These are phyloP conservation scores for Nakazawaea pomicola DNA, from an alignment of 805 yeast species.

Conservation along the genomic window DNA sequence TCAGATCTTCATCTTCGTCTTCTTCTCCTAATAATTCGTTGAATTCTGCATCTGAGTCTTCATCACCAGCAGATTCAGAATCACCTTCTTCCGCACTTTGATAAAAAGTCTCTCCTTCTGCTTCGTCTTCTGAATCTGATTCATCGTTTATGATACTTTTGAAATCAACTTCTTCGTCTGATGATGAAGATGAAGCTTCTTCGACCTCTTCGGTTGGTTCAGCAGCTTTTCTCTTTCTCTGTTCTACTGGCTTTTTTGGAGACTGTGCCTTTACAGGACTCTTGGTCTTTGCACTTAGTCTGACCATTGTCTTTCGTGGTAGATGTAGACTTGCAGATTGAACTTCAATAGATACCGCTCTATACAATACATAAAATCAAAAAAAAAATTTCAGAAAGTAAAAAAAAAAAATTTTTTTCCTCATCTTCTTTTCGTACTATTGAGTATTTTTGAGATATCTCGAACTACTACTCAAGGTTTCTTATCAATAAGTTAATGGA, in stretches of 20 bases:
- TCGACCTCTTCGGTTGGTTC: conserved; percentile 2
- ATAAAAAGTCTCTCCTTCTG: conserved; percentile 14
- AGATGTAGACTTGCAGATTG: too few species aligned
- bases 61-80: conserved; percentile 30
- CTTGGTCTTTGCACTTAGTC: background rate
- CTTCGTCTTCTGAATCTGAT: conserved; percentile 16
- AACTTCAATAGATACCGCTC: too few species aligned
- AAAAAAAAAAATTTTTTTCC: background rate
- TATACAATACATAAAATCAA: too few species aligned
- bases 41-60: conserved; percentile 59
- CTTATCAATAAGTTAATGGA: background rate
- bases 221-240: conserved; percentile 11
- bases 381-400: background rate
- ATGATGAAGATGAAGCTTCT: background rate
- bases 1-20: conserved; percentile 23
- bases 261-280: conserved; percentile 1
- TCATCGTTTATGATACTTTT: conserved; percentile 16
- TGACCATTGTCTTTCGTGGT: background rate
- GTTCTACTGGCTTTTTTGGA: conserved; percentile 10
- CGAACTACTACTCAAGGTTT: background rate
- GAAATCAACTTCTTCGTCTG: conserved; percentile 12
- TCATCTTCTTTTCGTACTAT: background rate
- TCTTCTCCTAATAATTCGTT: conserved; percentile 56
- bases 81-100: conserved; percentile 15
- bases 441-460: background rate